Percentiles rank a stretch among this genome's conserved stretches.
Evolutionary conservation across 2,329 filamentous ascomycete genomes (phyloP).

Genomic region (Fusarium annulatum): DNA sequence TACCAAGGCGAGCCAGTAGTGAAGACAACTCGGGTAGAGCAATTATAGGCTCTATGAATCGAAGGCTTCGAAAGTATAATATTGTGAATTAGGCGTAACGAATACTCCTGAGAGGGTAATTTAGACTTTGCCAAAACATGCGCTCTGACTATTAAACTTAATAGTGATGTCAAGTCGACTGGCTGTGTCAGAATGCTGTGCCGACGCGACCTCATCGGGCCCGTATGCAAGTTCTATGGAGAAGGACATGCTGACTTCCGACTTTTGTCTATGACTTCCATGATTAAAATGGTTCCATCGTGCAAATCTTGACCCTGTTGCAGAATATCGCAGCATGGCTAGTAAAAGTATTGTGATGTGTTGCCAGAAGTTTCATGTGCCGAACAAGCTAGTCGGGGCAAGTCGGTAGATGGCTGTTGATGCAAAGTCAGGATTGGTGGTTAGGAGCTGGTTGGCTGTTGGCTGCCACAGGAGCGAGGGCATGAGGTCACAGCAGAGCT

Average conservation of each 20-base stretch:
- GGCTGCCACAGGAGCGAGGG: not conserved
- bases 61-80: not conserved
- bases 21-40: too few relatives aligned
- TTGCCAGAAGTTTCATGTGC: not conserved
- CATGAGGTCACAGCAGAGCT: not conserved
- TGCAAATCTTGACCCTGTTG: too few relatives aligned
- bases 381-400: not conserved
- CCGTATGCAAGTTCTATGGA: rapidly evolving
- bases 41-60: too few relatives aligned
- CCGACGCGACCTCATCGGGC: not conserved
- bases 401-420: too few relatives aligned
- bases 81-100: rapidly evolving
- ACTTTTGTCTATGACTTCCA: too few relatives aligned
- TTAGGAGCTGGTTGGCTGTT: not conserved
- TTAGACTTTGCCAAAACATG: too few relatives aligned
- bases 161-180: not conserved
- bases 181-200: not conserved
- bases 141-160: not conserved
- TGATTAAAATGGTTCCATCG: not conserved
- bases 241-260: not conserved
- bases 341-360: too few relatives aligned
- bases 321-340: too few relatives aligned
- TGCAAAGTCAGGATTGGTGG: not conserved
- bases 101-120: not conserved
- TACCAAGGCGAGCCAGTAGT: not conserved